phyloP scores from a whole-genome alignment of 352 stramenopile genomes.

The Globisporangium iwayamae region DNA sequence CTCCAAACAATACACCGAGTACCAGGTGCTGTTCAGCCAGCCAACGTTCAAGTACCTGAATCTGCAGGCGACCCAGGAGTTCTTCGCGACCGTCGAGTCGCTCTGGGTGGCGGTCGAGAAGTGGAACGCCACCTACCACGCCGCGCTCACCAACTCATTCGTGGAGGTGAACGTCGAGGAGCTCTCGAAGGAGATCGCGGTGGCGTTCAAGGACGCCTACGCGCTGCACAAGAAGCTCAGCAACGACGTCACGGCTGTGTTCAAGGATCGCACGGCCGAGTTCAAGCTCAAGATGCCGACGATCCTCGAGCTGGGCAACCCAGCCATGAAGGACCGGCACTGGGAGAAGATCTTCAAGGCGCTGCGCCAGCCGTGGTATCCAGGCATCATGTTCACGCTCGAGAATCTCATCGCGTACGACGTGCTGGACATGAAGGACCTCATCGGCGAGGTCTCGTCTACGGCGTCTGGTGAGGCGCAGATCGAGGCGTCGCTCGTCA shows the following conservation, averaged over 20 bases:
- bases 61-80: constrained; percentile 83
- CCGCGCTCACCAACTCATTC: constrained; percentile 83
- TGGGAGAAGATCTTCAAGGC: constrained; percentile 94
- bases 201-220: constrained; percentile 89
- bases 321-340: constrained; percentile 91
- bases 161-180: constrained; percentile 87
- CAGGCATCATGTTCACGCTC: constrained; percentile 86
- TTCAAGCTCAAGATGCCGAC: constrained; percentile 91
- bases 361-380: constrained; percentile 84
- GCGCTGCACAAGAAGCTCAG: constrained; percentile 90
- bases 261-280: constrained; percentile 85
- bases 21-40: constrained; percentile 90
- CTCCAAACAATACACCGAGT: constrained; percentile 90
- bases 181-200: constrained; percentile 80
- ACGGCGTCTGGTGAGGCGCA: constrained; percentile 87
- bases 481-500: constrained; percentile 86
- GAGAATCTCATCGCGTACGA: constrained; percentile 87
- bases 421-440: constrained; percentile 86
- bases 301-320: constrained; percentile 90
- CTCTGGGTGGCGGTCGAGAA: constrained; percentile 84
- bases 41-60: constrained; percentile 89
- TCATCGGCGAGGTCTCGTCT: constrained; percentile 82
- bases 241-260: constrained; percentile 84
- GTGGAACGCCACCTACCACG: constrained; percentile 82
- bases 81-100: constrained; percentile 77